Percentiles rank a stretch among this genome's conserved stretches.
These are phyloP conservation scores for Candida stauntonica DNA, from an alignment of 805 yeast genomes.

Conservation along the genomic window DNA sequence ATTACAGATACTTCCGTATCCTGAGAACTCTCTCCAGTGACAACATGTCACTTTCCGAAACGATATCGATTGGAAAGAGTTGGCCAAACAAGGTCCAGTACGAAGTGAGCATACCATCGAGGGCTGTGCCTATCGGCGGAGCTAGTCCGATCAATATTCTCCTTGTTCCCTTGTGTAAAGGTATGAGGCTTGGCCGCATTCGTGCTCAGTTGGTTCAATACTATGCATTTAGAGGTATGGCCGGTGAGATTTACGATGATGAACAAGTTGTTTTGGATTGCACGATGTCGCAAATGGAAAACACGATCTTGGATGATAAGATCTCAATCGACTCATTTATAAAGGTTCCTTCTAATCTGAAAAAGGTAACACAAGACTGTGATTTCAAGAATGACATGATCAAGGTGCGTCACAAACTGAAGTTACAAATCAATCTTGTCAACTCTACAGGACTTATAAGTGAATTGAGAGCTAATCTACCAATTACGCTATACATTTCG, in stretches of 20 bases:
- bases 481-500: constrained; percentile 62
- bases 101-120: constrained; percentile 76
- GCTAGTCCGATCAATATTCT: constrained; percentile 61
- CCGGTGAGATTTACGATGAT: constrained; percentile 51
- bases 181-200: constrained; percentile 64
- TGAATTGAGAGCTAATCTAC: constrained; percentile 83
- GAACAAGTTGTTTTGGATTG: constrained; percentile 57
- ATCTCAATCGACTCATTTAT: constrained; percentile 63
- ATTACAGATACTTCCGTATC: constrained; percentile 62
- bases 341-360: constrained; percentile 63
- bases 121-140: constrained; percentile 85
- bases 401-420: constrained; percentile 78
- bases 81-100: constrained; percentile 91
- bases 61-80: constrained; percentile 84
- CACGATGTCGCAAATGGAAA: constrained; percentile 41
- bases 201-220: constrained; percentile 63
- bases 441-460: constrained; percentile 79
- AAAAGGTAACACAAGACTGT: constrained; percentile 79
- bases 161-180: constrained; percentile 76
- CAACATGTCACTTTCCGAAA: constrained; percentile 66
- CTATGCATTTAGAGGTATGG: constrained; percentile 51
- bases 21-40: constrained; percentile 81
- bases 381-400: constrained; percentile 55
- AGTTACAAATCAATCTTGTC: constrained; percentile 62
- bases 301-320: constrained; percentile 40